Evolutionary conservation across 1,284 basidiomycete genomes (phyloP), one percentile per base, ranked within the genome.

Genomic region (Ustilago xerochloae): DNA sequence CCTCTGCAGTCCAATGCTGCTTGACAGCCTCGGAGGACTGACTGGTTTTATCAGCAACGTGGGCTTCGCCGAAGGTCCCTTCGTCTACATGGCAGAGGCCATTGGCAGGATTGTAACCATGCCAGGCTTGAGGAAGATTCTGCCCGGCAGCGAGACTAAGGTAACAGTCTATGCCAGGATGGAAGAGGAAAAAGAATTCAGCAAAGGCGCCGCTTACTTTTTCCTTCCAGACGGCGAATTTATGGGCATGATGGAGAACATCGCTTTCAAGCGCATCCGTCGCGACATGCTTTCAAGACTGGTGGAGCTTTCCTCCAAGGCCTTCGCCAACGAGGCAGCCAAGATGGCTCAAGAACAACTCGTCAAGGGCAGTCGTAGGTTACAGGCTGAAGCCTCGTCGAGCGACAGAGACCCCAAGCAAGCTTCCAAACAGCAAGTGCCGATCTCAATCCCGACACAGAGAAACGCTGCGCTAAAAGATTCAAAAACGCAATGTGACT

Each of bases 1-100:
- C 41, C 8, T 75, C 13, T 70, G 66, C 56, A 63, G 59, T 51
- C 75, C 75, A 20, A 68, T 70, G 63, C 63, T 77, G 22, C 64
- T 67, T 2, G 75, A 77, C 61, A 62, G 63, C n/a, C 60, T 77
- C 13, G 75, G 75, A 15, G 63, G 65, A 5, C 62, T 77, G 47
- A 67, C 75, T 6, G 75, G 75, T 47, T 77, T 77, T 46, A 74
- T 77, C 59, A 63, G 63, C 64, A 77, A 77, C 20, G 71, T 77
- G 4, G 55, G 63, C 28, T 64, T 77, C 22, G 75, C 71, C 4
- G 63, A 62, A 12, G 63, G 60, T 4, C 49, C 54, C 18, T 60
- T 57, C 16, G 63, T 77, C 22, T 74, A 71, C 55, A 77, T 77
- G 62, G 75, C 71, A 3, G 64, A 77, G 12, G 67, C 60, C 7